Evolutionary conservation across 2,329 filamentous ascomycete species (phyloP), one percentile per base, ranked within the genome.

Genomic region (Cladobotryum mycophilum): DNA sequence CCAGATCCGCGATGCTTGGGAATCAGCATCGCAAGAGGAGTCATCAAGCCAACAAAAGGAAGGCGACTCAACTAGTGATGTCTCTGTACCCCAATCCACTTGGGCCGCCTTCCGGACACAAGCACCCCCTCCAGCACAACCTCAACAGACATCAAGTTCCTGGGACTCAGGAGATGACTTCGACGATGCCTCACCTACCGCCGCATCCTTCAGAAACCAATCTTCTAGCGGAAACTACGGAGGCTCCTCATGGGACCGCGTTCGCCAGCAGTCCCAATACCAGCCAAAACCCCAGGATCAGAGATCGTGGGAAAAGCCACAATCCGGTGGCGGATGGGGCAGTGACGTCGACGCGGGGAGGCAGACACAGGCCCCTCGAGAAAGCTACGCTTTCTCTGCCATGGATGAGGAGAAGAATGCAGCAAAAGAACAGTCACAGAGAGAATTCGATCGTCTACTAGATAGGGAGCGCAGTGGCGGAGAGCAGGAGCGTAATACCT

Each of bases 381-480:
- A 67, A 7, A 60, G 56, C 34, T 74, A 67, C 53, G 56, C 65
- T 0, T 75, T 67, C 51, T 64, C 66, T 3, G 54, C 56, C 3
- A 53, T 61, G 2, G 71, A 73, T 8, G 67, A 68, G 48, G 69
- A 73, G 18, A 67, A 60, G 51, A 55, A 58, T 3, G 58, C 64
- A 14, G 68, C 67, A 41, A 76, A 70, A 58, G 67, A 68, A 8
- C 68, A 74, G 54, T 75, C 76, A 5, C 76, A 79, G 52, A 69
- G 65, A 52, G 74, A 79, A 30, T 79, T 79, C 55, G 76, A 79
- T 52, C 65, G 64, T 17, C 64, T 78, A 51, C 50, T 79, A 3
- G 75, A 79, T 40, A 63, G 66, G 13, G 76, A 79, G 52, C 64
- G 71, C 18, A 60, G 53, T 14, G 65, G 64, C 18, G 52, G 48